These are phyloP conservation scores for Euphorbia peplus DNA, from an alignment of 345 rosid species.

Conservation along the genomic window DNA sequence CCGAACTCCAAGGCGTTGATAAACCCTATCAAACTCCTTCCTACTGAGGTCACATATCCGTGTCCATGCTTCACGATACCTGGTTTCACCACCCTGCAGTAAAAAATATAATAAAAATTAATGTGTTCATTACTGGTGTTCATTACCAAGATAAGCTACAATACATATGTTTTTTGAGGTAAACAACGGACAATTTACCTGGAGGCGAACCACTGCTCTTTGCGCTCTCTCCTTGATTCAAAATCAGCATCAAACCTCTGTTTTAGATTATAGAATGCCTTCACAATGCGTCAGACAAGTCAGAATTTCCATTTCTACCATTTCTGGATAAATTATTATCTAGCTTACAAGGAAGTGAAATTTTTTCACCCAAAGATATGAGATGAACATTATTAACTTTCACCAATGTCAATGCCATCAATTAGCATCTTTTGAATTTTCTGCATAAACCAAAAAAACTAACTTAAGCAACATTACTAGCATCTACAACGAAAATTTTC, in stretches of 20 bases:
- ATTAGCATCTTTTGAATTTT: conserved; percentile 75
- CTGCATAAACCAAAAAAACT: conserved; percentile 41
- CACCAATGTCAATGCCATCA: conserved; percentile 79
- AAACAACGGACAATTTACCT: conserved; percentile 45
- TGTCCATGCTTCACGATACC: conserved; percentile 76
- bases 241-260: conserved; percentile 65
- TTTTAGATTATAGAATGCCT: conserved; percentile 83
- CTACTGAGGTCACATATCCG: conserved; percentile 75
- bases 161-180: not conserved
- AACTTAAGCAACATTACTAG: conserved; percentile 11
- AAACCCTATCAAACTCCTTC: conserved; percentile 76
- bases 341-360: not conserved
- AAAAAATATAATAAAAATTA: too few relatives aligned
- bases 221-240: conserved; percentile 82
- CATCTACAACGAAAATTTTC: not conserved
- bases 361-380: not conserved
- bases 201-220: conserved; percentile 85
- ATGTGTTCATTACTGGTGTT: too few relatives aligned
- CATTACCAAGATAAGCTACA: not conserved
- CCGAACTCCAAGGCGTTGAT: conserved; percentile 67
- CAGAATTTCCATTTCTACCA: conserved; percentile 15
- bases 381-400: conserved; percentile 34
- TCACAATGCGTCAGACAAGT: conserved; percentile 23
- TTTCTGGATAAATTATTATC: not conserved
- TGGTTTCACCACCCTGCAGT: conserved; percentile 73